Percentiles rank a stretch among this genome's conserved stretches.
Conservation (phyloP, 2,329 filamentous ascomycete species). For the Hypoxylon sp. region DNA sequence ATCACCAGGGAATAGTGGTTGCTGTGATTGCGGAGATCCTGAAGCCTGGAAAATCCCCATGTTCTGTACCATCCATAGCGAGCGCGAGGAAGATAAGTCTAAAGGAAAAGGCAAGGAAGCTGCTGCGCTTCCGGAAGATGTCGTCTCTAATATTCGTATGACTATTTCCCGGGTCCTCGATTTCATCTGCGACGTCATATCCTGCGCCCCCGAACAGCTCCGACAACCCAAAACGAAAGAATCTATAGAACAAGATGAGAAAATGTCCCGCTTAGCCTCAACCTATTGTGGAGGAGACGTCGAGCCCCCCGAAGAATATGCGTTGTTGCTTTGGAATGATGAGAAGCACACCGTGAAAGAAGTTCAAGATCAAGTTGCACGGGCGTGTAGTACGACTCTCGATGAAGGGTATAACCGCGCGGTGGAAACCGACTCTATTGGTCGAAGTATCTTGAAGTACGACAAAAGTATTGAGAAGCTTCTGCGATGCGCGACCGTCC, state of each 20-base stretch:
- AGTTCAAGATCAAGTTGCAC: conserved; percentile 89
- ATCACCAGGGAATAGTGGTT: conserved; percentile 91
- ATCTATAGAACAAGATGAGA: conserved; percentile 86
- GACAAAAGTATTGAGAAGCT: conserved; percentile 79
- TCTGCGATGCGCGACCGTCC: conserved; percentile 83
- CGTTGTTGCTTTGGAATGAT: conserved; percentile 94
- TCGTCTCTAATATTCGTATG: conserved; percentile 83
- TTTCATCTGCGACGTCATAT: conserved; percentile 98
- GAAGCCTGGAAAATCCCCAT: conserved; percentile 94
- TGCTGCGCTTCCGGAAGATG: conserved; percentile 77
- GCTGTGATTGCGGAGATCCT: conserved; percentile 96
- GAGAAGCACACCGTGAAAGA: conserved; percentile 98
- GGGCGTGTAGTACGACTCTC: conserved; percentile 83
- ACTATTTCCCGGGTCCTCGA: conserved; percentile 90
- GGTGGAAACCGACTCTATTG: conserved; percentile 89
- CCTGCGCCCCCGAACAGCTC: conserved; percentile 96
- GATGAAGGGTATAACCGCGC: conserved; percentile 81
- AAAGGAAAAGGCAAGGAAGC: conserved; percentile 75
- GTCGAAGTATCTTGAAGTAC: conserved; percentile 87
- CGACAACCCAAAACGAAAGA: conserved; percentile 86
- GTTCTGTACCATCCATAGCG: conserved; percentile 93
- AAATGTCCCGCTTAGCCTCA: conserved; percentile 80
- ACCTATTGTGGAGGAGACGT: conserved; percentile 81
- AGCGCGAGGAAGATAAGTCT: conserved; percentile 63
- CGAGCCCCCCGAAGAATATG: conserved; percentile 80